Evolutionary conservation across 2,329 filamentous ascomycete genomes (phyloP).

Genomic region (Trichoderma gracile): DNA sequence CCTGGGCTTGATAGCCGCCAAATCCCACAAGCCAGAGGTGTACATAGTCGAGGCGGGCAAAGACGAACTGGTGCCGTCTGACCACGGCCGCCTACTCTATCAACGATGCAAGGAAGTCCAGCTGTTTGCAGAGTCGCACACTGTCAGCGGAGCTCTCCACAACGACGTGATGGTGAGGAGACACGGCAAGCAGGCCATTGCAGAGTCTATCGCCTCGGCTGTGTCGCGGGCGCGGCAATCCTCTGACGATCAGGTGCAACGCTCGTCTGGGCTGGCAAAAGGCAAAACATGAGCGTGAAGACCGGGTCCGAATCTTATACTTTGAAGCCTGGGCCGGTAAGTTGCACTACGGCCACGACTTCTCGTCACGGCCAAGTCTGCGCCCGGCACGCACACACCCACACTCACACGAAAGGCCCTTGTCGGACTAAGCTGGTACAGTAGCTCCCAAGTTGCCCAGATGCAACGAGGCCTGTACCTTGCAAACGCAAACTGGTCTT

Average conservation of each 20-base stretch:
- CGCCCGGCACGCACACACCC: not conserved
- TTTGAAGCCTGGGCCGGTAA: not conserved
- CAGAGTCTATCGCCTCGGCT: slow-evolving; percentile 43
- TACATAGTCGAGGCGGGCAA: slow-evolving; percentile 58
- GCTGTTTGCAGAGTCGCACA: slow-evolving; percentile 47
- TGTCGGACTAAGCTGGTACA: slow-evolving; percentile 9
- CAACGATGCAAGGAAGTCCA: slow-evolving; percentile 51
- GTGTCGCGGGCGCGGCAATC: slow-evolving; percentile 25
- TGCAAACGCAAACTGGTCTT: slow-evolving; percentile 16
- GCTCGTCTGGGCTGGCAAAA: not conserved
- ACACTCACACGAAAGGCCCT: slow-evolving; percentile 6
- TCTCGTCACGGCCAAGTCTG: slow-evolving; percentile 6
- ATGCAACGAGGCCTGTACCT: slow-evolving; percentile 18
- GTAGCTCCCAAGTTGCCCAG: slow-evolving; percentile 10
- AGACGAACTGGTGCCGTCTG: slow-evolving; percentile 59
- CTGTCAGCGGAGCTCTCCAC: slow-evolving; percentile 54
- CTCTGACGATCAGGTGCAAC: not conserved
- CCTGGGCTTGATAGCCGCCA: slow-evolving; percentile 45
- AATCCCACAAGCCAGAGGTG: slow-evolving; percentile 40
- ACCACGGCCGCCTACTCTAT: slow-evolving; percentile 50
- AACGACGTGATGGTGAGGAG: slow-evolving; percentile 55
- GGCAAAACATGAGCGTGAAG: slow-evolving; percentile 7
- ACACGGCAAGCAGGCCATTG: slow-evolving; percentile 48
- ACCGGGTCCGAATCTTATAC: slow-evolving; percentile 4
- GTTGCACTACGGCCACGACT: slow-evolving; percentile 1